A percentile compares a stretch with the other conserved stretches of the same genome.
Evolutionary conservation across 129 eudicot genomes (phyloP).

Genomic region (Deinandra increscens): DNA sequence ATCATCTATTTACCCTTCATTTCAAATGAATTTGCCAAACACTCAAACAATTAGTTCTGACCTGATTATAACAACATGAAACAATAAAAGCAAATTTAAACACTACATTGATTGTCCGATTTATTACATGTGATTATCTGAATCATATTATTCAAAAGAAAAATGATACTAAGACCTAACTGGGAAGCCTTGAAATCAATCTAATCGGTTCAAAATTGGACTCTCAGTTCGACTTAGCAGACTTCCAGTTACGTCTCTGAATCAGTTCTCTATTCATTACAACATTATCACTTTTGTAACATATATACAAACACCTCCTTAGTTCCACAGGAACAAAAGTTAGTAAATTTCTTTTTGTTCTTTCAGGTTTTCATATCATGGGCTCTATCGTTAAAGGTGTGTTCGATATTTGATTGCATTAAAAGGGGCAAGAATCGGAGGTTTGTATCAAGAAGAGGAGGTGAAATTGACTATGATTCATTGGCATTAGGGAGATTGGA

Average conservation of each 20-base stretch:
- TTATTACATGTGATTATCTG: no score
- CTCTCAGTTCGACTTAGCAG: neutral
- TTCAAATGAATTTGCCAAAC: no score
- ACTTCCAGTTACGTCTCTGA: neutral
- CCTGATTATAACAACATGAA: neutral
- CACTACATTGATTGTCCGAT: no score
- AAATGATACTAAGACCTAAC: no score
- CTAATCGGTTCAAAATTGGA: neutral
- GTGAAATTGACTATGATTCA: slow-evolving; percentile 57
- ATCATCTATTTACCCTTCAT: no score
- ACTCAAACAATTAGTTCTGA: no score
- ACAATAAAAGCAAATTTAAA: neutral
- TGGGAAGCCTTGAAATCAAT: neutral
- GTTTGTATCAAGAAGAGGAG: slow-evolving; percentile 46
- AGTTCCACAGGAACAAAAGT: neutral
- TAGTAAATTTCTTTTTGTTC: neutral
- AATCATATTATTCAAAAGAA: no score
- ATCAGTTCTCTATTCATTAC: neutral
- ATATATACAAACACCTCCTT: neutral
- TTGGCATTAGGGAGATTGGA: slow-evolving; percentile 65
- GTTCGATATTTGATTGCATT: slow-evolving; percentile 49
- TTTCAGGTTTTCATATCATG: slow-evolving; percentile 56
- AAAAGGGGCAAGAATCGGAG: slow-evolving; percentile 47
- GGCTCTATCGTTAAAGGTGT: slow-evolving; percentile 40
- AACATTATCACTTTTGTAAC: neutral